Base-by-base conservation (phyloP, 73 alveolate species). In the Paraurostyla sp. region DNA sequence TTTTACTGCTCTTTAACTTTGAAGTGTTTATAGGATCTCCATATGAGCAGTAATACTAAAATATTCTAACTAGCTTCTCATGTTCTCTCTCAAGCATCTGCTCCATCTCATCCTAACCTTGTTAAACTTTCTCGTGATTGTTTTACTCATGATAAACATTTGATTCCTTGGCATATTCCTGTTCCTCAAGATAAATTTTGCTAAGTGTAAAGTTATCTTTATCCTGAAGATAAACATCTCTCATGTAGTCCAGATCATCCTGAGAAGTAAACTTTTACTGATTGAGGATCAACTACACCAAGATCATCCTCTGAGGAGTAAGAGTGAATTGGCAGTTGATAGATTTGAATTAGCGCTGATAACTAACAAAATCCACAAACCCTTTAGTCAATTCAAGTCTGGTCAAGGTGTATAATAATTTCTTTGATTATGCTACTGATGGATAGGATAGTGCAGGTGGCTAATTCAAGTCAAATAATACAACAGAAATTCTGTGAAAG, bases 1-100 rank as follows among this genome's bases (percentile, higher is more conserved):
- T 73, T 50, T 81, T 92, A 18, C 93, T 11, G 23, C 92, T 38
- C 52, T 94, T 94, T 71, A 94, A 48, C 63, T 85, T 76, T 0
- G 52, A 13, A 1, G 84, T 84, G 57, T 94, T 94, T 36, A 91
- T 38, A 0, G 96, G 92, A 41, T 91, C 96, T 4, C 96, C 96
- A 56, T 51, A 87, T 4, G 93, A 51, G 57, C 96, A 91, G 80
- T 92, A 92, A 23, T 49, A 71, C 85, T 91, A 78, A 71, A 92
- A 94, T 0, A 94, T 86, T 57, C 62, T 83, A 25, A 45, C 80
- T 23, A 93, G 33, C 15, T 58, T 38, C 48, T 76, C 92, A 23
- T 50, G 6, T 18, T 45, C 7, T 9, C 46, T 4, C 18, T 73
- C 87, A 13, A 73, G 32, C 2, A 43, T 43, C 30, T 25, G 4